Percentiles rank a stretch among this genome's conserved stretches.
phyloP scores from a whole-genome alignment of 805 yeast species.

The Kockiozyma suomiensis region DNA sequence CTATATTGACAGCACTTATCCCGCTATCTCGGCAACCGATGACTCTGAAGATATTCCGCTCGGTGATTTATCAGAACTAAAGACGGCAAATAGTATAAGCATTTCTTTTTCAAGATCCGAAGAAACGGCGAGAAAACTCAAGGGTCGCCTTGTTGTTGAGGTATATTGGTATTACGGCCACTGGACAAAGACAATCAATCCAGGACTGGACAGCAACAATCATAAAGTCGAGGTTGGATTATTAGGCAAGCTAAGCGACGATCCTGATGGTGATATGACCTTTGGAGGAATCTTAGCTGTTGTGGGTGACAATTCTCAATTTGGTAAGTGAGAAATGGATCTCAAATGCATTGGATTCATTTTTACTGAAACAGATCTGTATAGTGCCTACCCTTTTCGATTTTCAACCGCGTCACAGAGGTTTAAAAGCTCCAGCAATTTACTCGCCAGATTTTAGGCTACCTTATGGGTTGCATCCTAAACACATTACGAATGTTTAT shows the following conservation, averaged over 20 bases:
- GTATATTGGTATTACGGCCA: constrained; percentile 26
- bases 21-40: neutral
- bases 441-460: constrained; percentile 25
- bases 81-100: constrained; percentile 16
- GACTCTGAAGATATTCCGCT: neutral
- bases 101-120: constrained; percentile 10
- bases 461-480: constrained; percentile 34
- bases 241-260: constrained; percentile 23
- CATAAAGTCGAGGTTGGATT: constrained; percentile 28
- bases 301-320: constrained; percentile 31
- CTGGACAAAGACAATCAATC: constrained; percentile 23
- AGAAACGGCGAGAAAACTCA: constrained; percentile 3
- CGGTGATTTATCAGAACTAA: neutral
- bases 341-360: too few relatives aligned
- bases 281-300: constrained; percentile 34
- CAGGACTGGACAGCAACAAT: neutral
- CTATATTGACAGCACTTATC: constrained; percentile 11
- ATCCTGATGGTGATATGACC: constrained; percentile 26
- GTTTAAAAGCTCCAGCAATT: constrained; percentile 7
- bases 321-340: constrained; percentile 17
- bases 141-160: constrained; percentile 22
- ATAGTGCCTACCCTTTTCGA: constrained; percentile 32
- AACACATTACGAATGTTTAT: constrained; percentile 21
- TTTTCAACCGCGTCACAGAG: constrained; percentile 26
- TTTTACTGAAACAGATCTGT: too few relatives aligned